A percentile compares a stretch with the other conserved stretches of the same genome.
These are phyloP conservation scores for Lipomyces sp. DNA, from an alignment of 805 yeast species.

Conservation along the genomic window DNA sequence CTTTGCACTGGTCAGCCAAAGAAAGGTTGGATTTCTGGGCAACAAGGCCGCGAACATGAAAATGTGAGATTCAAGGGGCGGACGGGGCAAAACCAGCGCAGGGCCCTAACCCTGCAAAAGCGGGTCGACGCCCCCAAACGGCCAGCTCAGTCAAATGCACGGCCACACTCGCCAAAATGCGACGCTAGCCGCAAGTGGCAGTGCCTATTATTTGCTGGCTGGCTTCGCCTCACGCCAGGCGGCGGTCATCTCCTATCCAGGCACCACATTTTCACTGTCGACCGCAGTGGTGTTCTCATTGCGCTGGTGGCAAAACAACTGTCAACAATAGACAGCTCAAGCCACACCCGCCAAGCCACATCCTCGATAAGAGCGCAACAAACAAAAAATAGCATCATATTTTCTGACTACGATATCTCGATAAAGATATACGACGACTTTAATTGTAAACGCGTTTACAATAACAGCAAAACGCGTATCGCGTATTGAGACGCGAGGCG, in stretches of 20 bases:
- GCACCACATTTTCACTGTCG: background rate
- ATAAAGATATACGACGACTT: too few species aligned
- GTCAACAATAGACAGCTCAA: background rate
- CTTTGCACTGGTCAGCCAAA: too few species aligned
- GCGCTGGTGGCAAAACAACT: background rate
- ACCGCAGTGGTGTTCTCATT: background rate
- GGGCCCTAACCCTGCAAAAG: background rate
- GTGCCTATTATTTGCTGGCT: background rate
- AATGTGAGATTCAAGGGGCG: background rate
- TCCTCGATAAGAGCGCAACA: too few species aligned
- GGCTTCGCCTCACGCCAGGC: background rate
- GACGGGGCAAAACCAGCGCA: background rate
- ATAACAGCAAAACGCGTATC: too few species aligned
- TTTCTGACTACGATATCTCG: too few species aligned
- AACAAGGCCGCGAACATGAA: too few species aligned
- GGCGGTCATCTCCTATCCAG: background rate
- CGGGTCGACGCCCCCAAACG: background rate
- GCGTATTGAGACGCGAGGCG: too few species aligned
- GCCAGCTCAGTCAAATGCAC: background rate
- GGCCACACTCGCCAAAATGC: background rate
- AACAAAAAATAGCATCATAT: background rate
- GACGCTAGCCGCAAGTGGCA: conserved; percentile 1
- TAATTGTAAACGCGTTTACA: too few species aligned
- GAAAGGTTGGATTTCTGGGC: too few species aligned
- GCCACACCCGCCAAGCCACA: background rate